Evolutionary conservation across 257 asterid species (phyloP).

Genomic region (Haberlea rhodopensis): DNA sequence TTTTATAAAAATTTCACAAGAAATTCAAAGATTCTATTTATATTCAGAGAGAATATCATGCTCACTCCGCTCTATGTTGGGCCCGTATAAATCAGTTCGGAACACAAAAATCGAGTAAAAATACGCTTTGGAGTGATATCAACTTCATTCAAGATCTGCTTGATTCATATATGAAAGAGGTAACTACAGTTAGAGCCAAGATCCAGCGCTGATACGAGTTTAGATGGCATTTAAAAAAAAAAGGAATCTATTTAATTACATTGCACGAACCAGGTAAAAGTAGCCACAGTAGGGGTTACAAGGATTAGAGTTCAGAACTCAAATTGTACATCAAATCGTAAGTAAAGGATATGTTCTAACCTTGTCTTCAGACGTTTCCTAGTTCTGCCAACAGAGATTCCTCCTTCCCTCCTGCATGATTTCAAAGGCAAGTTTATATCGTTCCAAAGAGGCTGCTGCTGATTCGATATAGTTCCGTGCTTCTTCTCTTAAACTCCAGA

Average conservation of each 20-base stretch:
- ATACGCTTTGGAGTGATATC: too few relatives aligned
- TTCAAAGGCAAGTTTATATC: constrained; percentile 86
- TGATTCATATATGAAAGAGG: background rate
- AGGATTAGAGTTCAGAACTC: constrained; percentile 17
- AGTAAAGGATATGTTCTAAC: constrained; percentile 32
- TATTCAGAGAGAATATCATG: too few relatives aligned
- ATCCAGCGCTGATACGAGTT: constrained; percentile 7
- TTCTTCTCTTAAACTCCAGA: constrained; percentile 93
- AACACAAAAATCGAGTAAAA: too few relatives aligned
- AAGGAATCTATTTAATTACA: constrained; percentile 33
- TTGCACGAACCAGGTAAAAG: constrained; percentile 26
- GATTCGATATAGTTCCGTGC: constrained; percentile 73
- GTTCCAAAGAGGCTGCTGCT: constrained; percentile 69
- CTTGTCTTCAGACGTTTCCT: constrained; percentile 18
- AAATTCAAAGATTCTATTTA: too few relatives aligned
- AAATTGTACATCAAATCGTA: constrained; percentile 11
- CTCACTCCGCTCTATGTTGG: too few relatives aligned
- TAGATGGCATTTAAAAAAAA: constrained; percentile 8
- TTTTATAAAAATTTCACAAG: too few relatives aligned
- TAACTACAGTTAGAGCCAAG: constrained; percentile 26
- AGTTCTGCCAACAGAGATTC: constrained; percentile 54
- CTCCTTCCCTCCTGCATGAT: constrained; percentile 92
- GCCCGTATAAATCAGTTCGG: too few relatives aligned
- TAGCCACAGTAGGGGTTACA: constrained; percentile 24
- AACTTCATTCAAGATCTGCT: background rate